phyloP scores from a whole-genome alignment of 2,329 filamentous ascomycete species.

The Aspergillus spinulosporus region DNA sequence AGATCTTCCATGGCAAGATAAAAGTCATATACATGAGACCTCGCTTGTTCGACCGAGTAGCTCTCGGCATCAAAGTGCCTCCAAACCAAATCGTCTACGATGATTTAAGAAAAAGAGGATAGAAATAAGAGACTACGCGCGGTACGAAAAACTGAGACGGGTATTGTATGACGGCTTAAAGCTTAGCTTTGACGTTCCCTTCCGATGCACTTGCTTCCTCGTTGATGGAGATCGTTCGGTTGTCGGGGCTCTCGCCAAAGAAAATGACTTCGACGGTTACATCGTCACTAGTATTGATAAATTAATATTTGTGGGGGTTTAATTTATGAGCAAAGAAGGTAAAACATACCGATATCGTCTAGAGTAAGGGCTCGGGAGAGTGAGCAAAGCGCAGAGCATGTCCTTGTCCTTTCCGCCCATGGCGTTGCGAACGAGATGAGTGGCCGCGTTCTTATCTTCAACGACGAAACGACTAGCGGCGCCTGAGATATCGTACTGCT shows the following conservation, averaged over 20 bases:
- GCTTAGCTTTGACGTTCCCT: constrained; percentile 50
- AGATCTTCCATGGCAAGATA: not conserved
- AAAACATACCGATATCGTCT: constrained; percentile 77
- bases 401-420: constrained; percentile 91
- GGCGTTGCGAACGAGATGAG: constrained; percentile 91
- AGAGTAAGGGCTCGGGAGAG: constrained; percentile 86
- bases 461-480: constrained; percentile 80
- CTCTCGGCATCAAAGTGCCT: too few species aligned
- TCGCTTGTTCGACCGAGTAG: too few species aligned
- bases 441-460: constrained; percentile 93
- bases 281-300: constrained; percentile 67
- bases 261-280: constrained; percentile 98
- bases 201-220: constrained; percentile 74
- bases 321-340: not conserved
- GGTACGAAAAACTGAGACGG: not conserved
- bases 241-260: constrained; percentile 79
- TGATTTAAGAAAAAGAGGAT: too few species aligned
- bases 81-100: too few species aligned
- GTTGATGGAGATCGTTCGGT: constrained; percentile 79
- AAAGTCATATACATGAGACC: too few species aligned
- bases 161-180: constrained; percentile 35
- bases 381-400: constrained; percentile 88
- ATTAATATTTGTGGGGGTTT: constrained; percentile 11
- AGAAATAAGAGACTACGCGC: too few species aligned
- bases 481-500: constrained; percentile 80